Evolutionary conservation across 768 basidiomycete species (phyloP).

Genomic region (Mrakia frigida): DNA sequence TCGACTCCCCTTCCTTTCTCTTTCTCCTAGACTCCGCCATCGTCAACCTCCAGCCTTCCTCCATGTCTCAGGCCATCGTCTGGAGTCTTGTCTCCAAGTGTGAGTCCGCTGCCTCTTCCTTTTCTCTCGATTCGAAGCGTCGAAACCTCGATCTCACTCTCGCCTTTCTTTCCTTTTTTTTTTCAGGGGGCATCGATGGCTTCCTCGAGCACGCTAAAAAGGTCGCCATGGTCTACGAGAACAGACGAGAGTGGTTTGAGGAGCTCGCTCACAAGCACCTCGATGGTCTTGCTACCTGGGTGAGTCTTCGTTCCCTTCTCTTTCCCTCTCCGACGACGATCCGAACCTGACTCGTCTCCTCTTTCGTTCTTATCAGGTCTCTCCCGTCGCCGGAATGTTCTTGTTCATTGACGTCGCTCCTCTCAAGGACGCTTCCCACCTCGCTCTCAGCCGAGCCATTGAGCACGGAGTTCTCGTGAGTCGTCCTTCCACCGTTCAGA

Average conservation of each 20-base stretch:
- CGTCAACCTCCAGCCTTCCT: conserved; percentile 44
- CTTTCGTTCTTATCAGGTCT: conserved; percentile 22
- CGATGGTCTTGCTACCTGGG: conserved; percentile 57
- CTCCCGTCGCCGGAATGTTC: conserved; percentile 80
- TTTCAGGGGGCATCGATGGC: conserved; percentile 68
- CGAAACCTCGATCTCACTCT: conserved; percentile 33
- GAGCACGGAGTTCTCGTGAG: conserved; percentile 73
- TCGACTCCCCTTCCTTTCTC: conserved; percentile 23
- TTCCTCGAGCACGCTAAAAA: conserved; percentile 62
- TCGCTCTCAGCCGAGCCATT: conserved; percentile 70
- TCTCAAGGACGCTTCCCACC: conserved; percentile 61
- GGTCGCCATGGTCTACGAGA: conserved; percentile 58
- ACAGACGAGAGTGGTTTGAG: conserved; percentile 73
- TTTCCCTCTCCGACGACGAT: background rate
- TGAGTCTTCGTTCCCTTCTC: conserved; percentile 27
- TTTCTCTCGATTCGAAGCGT: background rate
- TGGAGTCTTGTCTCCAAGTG: conserved; percentile 38
- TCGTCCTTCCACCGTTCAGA: background rate
- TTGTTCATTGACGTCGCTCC: conserved; percentile 55
- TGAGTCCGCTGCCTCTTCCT: conserved; percentile 15
- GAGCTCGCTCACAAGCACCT: conserved; percentile 68
- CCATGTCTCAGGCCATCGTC: conserved; percentile 41
- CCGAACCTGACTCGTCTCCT: background rate
- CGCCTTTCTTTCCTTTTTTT: conserved; percentile 62
- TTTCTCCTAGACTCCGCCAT: conserved; percentile 6